These are phyloP conservation scores for Vigna unguiculata DNA, from an alignment of 306 rosid genomes.

Conservation along the genomic window DNA sequence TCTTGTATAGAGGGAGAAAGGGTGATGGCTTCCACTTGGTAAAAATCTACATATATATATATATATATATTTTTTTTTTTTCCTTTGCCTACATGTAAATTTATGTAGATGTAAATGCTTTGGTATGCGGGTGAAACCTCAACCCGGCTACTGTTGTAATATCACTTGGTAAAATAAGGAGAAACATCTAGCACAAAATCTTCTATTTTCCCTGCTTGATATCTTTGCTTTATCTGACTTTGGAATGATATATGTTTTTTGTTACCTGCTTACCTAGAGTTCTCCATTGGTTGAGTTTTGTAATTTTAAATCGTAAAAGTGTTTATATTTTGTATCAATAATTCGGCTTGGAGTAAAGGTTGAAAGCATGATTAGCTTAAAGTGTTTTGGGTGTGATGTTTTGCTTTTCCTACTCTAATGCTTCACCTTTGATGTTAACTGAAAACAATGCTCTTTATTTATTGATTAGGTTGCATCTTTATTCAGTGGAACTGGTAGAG, in stretches of 20 bases:
- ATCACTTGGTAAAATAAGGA: slow-evolving; percentile 47
- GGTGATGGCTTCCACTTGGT: slow-evolving; percentile 45
- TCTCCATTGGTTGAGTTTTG: not conserved
- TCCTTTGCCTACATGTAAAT: slow-evolving; percentile 54
- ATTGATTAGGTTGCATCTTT: not conserved
- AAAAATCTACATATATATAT: slow-evolving; percentile 33
- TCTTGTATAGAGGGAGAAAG: slow-evolving; percentile 60
- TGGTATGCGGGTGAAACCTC: slow-evolving; percentile 59
- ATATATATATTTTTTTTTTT: not conserved
- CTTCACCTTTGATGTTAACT: slow-evolving; percentile 11
- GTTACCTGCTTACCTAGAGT: slow-evolving; percentile 7
- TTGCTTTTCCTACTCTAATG: slow-evolving; percentile 1
- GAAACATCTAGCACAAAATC: slow-evolving; percentile 12
- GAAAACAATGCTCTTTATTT: slow-evolving; percentile 5
- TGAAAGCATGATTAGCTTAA: slow-evolving; percentile 7
- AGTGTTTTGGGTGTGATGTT: not conserved
- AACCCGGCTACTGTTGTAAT: slow-evolving; percentile 63
- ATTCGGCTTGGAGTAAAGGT: slow-evolving; percentile 5
- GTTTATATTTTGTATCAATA: not conserved
- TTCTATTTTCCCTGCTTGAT: not conserved
- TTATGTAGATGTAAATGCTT: slow-evolving; percentile 54
- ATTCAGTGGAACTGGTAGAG: not conserved
- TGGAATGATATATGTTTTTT: not conserved
- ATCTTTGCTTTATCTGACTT: slow-evolving; percentile 5
- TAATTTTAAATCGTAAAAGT: not conserved